phyloP scores from a whole-genome alignment of 2,329 filamentous ascomycete genomes.

The Epicoccum sorghinum region DNA sequence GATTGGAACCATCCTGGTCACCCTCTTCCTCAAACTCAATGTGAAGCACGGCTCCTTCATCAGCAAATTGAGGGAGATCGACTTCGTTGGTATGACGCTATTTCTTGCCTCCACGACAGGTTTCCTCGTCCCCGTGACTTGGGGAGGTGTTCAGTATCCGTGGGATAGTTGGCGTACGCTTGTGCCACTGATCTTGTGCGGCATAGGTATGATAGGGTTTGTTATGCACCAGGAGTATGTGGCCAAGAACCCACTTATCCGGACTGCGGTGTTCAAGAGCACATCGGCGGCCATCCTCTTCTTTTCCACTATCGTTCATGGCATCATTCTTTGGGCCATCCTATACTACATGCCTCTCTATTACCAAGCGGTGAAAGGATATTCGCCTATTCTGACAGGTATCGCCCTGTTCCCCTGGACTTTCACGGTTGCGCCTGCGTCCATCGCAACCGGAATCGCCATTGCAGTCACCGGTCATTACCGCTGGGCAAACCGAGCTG shows the following conservation, averaged over 20 bases:
- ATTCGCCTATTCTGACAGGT: constrained; percentile 47
- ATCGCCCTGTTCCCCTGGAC: constrained; percentile 50
- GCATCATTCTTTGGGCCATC: constrained; percentile 54
- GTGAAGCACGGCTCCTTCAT: not conserved
- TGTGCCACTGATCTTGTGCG: not conserved
- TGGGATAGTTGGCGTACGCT: not conserved
- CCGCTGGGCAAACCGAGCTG: constrained; percentile 64
- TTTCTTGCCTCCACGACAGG: not conserved
- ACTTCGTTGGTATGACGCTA: constrained; percentile 63
- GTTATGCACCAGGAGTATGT: not conserved
- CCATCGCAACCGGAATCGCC: constrained; percentile 59
- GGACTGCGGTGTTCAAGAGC: constrained; percentile 1
- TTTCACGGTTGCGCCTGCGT: constrained; percentile 68
- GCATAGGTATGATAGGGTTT: not conserved
- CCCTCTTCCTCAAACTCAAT: constrained; percentile 49
- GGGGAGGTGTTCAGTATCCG: not conserved
- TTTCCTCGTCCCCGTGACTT: not conserved
- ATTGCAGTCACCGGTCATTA: constrained; percentile 65
- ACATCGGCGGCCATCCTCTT: constrained; percentile 45
- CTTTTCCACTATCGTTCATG: constrained; percentile 63
- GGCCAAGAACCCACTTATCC: not conserved
- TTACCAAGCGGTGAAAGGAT: constrained; percentile 50
- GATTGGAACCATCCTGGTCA: constrained; percentile 55
- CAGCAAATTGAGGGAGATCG: constrained; percentile 56
- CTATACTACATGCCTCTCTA: constrained; percentile 54